phyloP scores from a whole-genome alignment of 176 grass and related monocot species.

The Miscanthus lutarioriparius region DNA sequence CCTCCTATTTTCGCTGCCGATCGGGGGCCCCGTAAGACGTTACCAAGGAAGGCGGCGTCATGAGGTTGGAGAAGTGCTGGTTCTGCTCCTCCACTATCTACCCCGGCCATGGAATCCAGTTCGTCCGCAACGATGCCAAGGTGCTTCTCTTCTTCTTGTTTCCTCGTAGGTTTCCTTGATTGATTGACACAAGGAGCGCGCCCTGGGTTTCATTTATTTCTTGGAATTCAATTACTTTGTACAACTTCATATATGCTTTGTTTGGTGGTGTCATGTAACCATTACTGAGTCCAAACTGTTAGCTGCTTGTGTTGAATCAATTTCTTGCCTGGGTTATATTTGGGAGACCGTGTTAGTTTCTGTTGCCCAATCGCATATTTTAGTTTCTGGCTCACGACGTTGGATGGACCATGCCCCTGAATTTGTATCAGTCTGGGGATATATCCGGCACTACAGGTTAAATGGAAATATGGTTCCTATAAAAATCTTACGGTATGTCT shows the following conservation, averaged over 20 bases:
- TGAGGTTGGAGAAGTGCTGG: slow-evolving; percentile 99
- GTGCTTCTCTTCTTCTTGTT: slow-evolving; percentile 16
- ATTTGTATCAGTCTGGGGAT: neutral
- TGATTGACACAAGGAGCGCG: neutral
- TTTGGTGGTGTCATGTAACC: neutral
- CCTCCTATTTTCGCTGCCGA: neutral
- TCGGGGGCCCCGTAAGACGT: neutral
- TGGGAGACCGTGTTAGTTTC: neutral
- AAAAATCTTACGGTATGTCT: neutral
- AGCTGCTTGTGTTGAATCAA: neutral
- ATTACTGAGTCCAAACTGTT: neutral
- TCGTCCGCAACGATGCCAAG: slow-evolving; percentile 97
- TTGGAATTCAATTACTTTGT: neutral
- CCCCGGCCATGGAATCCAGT: slow-evolving; percentile 92
- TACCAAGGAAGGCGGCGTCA: slow-evolving; percentile 33
- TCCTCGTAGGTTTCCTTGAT: neutral
- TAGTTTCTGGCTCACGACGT: neutral
- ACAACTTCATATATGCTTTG: neutral
- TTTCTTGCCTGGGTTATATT: neutral
- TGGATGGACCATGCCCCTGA: too few species aligned
- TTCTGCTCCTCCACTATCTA: slow-evolving; percentile 97
- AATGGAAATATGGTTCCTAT: neutral
- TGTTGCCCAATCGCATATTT: too few species aligned
- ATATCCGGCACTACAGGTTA: neutral
- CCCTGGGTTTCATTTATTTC: neutral